These are phyloP conservation scores for Picochlorum sp. DNA, from an alignment of 139 green algal species.

Conservation along the genomic window DNA sequence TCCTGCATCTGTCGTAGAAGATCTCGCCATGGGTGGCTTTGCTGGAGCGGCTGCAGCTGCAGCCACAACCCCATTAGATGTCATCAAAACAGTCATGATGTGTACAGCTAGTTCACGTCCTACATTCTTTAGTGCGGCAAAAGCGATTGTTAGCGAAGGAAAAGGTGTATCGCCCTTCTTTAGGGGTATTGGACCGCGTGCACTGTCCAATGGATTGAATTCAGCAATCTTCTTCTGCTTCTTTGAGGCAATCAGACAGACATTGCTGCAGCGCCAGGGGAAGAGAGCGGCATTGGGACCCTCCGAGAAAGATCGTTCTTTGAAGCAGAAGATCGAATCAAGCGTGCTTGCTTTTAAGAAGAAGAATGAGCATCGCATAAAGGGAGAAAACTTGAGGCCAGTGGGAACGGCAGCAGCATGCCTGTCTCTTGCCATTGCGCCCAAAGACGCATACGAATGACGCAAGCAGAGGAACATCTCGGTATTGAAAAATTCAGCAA, in stretches of 20 bases:
- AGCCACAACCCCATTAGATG: constrained; percentile 85
- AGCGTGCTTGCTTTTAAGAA: neutral
- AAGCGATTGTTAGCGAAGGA: constrained; percentile 32
- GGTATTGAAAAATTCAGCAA: neutral
- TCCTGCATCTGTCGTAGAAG: constrained; percentile 40
- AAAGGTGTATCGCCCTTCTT: constrained; percentile 44
- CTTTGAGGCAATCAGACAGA: constrained; percentile 66
- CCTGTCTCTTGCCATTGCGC: constrained; percentile 28
- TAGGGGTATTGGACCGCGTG: constrained; percentile 64
- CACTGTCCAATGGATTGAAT: constrained; percentile 81
- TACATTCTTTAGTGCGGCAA: constrained; percentile 41
- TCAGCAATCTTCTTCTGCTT: constrained; percentile 87
- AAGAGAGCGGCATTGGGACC: neutral
- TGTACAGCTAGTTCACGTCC: constrained; percentile 56
- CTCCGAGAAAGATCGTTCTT: neutral
- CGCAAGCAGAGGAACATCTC: neutral
- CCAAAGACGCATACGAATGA: neutral
- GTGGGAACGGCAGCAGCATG: constrained; percentile 17
- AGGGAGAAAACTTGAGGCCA: constrained; percentile 3
- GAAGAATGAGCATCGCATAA: neutral
- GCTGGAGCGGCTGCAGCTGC: constrained; percentile 73
- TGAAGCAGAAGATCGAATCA: neutral
- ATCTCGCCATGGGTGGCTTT: constrained; percentile 73
- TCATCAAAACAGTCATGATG: constrained; percentile 95
- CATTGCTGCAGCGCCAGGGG: constrained; percentile 9